Percentiles rank a stretch among this genome's conserved stretches.
phyloP scores from a whole-genome alignment of 106 monocot species.

The Allium cepa region DNA sequence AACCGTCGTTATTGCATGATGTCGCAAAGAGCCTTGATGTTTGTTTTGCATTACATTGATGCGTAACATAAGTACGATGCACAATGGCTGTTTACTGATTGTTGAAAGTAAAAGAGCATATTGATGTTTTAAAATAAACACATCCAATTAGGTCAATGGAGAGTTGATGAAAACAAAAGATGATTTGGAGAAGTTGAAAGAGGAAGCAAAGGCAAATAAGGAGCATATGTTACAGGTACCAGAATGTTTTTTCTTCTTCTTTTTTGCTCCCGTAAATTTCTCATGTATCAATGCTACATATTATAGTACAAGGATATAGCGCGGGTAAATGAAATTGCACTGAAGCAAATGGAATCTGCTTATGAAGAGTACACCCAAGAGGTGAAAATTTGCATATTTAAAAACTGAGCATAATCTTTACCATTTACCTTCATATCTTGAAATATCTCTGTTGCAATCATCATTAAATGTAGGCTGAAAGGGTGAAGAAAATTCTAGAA shows the following conservation, averaged over 20 bases:
- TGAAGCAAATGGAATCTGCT: conserved; percentile 84
- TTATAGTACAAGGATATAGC: conserved; percentile 94
- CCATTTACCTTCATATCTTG: neutral
- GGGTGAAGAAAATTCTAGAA: conserved; percentile 46
- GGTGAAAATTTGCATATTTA: conserved; percentile 22
- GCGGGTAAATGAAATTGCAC: conserved; percentile 69
- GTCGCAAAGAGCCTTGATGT: too few relatives aligned
- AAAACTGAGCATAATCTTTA: neutral
- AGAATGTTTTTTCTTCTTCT: neutral
- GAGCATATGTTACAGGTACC: conserved; percentile 81
- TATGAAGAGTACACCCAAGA: conserved; percentile 74
- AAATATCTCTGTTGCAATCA: neutral
- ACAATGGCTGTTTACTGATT: too few relatives aligned
- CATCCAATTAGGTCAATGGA: conserved; percentile 21
- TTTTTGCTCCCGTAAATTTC: neutral
- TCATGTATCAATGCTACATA: conserved; percentile 5
- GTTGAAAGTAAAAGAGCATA: too few relatives aligned
- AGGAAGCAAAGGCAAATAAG: conserved; percentile 75
- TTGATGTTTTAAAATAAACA: too few relatives aligned
- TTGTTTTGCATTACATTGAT: too few relatives aligned
- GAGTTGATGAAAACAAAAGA: conserved; percentile 59
- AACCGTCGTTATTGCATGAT: neutral
- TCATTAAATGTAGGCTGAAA: conserved; percentile 38
- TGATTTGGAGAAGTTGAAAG: conserved; percentile 71
- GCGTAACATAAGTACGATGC: too few relatives aligned